Percentiles rank a stretch among this genome's conserved stretches.
phyloP scores from a whole-genome alignment of 305 asterid genomes.

The Fraxinus greggii region DNA sequence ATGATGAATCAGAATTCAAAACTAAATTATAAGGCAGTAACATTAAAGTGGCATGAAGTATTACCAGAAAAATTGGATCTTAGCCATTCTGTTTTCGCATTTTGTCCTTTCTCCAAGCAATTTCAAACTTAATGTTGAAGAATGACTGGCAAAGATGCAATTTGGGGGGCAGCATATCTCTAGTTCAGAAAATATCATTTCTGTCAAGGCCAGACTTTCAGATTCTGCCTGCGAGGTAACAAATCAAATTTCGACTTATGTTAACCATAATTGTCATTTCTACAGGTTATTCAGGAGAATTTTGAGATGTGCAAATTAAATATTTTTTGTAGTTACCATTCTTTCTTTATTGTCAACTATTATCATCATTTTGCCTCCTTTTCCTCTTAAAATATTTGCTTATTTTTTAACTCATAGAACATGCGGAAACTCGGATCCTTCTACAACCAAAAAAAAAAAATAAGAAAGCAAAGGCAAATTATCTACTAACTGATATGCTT shows the following conservation, averaged over 20 bases:
- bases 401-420: neutral
- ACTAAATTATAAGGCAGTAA: constrained; percentile 10
- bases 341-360: neutral
- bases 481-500: neutral
- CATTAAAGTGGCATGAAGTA: neutral
- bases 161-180: constrained; percentile 37
- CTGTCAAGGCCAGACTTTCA: constrained; percentile 35
- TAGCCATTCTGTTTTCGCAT: constrained; percentile 33
- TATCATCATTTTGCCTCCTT: neutral
- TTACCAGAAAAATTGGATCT: constrained; percentile 38
- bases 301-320: neutral
- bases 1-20: constrained; percentile 20
- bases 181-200: constrained; percentile 38
- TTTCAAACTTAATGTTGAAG: constrained; percentile 31
- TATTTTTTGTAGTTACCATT: neutral
- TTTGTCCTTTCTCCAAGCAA: constrained; percentile 38
- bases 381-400: neutral
- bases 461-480: neutral
- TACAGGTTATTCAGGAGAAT: constrained; percentile 1
- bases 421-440: neutral
- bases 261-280: neutral
- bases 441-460: neutral
- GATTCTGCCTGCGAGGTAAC: constrained; percentile 38
- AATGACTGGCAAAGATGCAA: constrained; percentile 45
- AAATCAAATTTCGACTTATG: constrained; percentile 1